phyloP scores from a whole-genome alignment of 495 filamentous ascomycete genomes.

The Collariella sp. region DNA sequence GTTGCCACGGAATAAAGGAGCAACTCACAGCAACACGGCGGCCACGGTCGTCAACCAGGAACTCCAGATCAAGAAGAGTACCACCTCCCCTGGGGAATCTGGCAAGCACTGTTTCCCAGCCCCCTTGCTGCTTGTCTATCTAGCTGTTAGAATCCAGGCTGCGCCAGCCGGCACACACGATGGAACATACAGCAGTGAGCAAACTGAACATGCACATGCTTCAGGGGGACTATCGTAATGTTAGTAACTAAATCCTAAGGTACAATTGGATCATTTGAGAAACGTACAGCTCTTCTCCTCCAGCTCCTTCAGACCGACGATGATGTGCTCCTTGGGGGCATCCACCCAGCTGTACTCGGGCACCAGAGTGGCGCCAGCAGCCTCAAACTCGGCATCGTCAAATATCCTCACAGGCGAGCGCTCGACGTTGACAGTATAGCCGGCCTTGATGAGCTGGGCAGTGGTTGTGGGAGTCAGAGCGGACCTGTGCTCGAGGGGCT shows the following conservation, averaged over 20 bases:
- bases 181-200: conserved; percentile 43
- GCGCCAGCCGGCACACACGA: conserved; percentile 18
- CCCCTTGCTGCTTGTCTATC: conserved; percentile 80
- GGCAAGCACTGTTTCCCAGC: conserved; percentile 73
- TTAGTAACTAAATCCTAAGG: not conserved
- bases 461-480: conserved; percentile 54
- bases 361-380: conserved; percentile 66
- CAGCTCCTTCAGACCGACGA: conserved; percentile 90
- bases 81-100: conserved; percentile 78
- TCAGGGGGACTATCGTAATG: conserved; percentile 54
- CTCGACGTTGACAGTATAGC: conserved; percentile 79
- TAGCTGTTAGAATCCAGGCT: not conserved
- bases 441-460: conserved; percentile 71
- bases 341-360: conserved; percentile 70
- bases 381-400: conserved; percentile 57
- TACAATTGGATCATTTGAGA: not conserved
- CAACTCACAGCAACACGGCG: conserved; percentile 59
- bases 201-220: conserved; percentile 82
- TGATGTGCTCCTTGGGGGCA: conserved; percentile 69
- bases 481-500: conserved; percentile 51
- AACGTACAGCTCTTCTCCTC: conserved; percentile 67
- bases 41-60: conserved; percentile 71
- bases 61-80: conserved; percentile 82
- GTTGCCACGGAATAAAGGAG: not conserved
- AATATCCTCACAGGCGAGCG: conserved; percentile 75